A percentile compares a stretch with the other conserved stretches of the same genome.
Evolutionary conservation across 2,329 filamentous ascomycete species (phyloP).

Genomic region (Boeremia exigua): DNA sequence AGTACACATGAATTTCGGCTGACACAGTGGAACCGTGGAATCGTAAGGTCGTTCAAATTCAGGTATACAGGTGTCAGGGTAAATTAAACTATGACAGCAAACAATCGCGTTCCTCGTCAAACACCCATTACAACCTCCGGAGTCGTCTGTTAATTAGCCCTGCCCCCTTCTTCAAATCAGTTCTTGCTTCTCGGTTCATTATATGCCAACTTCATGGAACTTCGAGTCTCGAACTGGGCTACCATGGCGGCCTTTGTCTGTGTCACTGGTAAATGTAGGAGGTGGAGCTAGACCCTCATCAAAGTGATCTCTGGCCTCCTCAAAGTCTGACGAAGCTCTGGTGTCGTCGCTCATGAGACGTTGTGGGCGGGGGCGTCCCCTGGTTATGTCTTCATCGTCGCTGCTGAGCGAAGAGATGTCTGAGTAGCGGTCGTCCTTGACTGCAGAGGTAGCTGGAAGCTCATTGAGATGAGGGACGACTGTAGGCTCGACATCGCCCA

Average conservation of each 20-base stretch:
- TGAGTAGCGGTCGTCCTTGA: constrained; percentile 27
- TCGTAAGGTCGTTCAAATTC: background rate
- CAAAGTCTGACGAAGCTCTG: constrained; percentile 53
- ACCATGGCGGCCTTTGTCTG: constrained; percentile 33
- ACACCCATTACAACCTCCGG: constrained; percentile 7
- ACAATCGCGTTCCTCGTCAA: background rate
- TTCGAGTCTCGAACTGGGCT: constrained; percentile 43
- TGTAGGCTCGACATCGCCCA: constrained; percentile 24
- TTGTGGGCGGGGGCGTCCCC: constrained; percentile 32
- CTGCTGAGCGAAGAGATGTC: constrained; percentile 47
- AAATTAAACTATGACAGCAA: constrained; percentile 1
- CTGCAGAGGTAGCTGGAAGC: constrained; percentile 20
- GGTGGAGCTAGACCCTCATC: constrained; percentile 54
- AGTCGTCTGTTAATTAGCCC: background rate
- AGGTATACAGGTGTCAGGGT: constrained; percentile 6
- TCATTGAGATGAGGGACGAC: constrained; percentile 24
- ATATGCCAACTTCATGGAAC: constrained; percentile 44
- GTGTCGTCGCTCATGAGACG: constrained; percentile 38
- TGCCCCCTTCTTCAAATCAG: background rate
- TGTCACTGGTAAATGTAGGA: constrained; percentile 44
- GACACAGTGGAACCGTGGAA: background rate
- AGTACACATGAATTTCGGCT: background rate
- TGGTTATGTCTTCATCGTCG: constrained; percentile 16
- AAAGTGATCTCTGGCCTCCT: constrained; percentile 60
- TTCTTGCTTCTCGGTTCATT: background rate